Percentiles rank a stretch among this genome's conserved stretches.
These are phyloP conservation scores for Discostella pseudostelligera DNA, from an alignment of 108 stramenopile genomes.

Conservation along the genomic window DNA sequence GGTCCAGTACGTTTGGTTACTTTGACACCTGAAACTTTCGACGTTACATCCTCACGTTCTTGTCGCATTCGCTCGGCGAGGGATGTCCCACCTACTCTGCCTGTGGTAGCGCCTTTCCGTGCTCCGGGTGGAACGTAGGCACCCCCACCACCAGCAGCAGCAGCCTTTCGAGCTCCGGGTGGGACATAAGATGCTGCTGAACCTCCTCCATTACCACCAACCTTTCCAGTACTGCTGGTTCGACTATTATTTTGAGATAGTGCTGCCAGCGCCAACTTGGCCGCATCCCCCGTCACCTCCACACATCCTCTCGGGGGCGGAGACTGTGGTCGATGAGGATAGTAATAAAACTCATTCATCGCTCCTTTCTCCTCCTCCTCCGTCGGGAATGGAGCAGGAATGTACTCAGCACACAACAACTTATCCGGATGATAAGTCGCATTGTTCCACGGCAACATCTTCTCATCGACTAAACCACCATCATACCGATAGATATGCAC, in stretches of 20 bases:
- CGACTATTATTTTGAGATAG: constrained; percentile 7
- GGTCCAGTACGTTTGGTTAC: constrained; percentile 33
- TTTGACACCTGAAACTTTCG: constrained; percentile 53
- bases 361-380: constrained; percentile 7
- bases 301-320: constrained; percentile 50
- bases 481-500: constrained; percentile 85
- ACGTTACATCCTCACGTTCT: constrained; percentile 74
- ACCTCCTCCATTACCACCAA: constrained; percentile 32
- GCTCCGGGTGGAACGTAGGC: constrained; percentile 81
- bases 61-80: constrained; percentile 80
- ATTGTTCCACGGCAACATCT: constrained; percentile 74
- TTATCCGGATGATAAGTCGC: constrained; percentile 64
- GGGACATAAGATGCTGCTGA: constrained; percentile 67
- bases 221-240: constrained; percentile 17
- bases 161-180: constrained; percentile 60
- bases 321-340: constrained; percentile 88
- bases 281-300: constrained; percentile 49
- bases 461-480: constrained; percentile 58
- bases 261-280: constrained; percentile 31
- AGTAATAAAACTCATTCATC: constrained; percentile 43
- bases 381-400: constrained; percentile 50
- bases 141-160: constrained; percentile 21
- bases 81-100: constrained; percentile 51
- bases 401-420: constrained; percentile 65
- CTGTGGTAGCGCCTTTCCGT: constrained; percentile 30